Base-by-base conservation (phyloP, 2,329 filamentous ascomycete genomes). In the Alternaria solani region DNA sequence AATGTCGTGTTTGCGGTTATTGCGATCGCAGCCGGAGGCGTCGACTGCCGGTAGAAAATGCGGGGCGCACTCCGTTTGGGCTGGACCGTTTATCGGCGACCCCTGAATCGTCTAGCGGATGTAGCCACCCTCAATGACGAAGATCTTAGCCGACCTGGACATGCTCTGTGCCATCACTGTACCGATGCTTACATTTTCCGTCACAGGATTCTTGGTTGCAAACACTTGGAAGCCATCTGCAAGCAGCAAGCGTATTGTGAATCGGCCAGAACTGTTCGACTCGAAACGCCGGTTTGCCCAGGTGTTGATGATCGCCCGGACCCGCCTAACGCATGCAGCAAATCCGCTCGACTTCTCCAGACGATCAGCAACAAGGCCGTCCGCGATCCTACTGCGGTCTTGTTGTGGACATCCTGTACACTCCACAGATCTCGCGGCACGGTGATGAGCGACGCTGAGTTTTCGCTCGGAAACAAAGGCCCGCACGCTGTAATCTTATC, bases 291-390 rank as follows among this genome's bases (percentile, higher is more conserved):
- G 32, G 20, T 14, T 26, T 25, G 20, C 18, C 38, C 9, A 23
- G 9, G 23, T 41, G 38, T 14, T 20, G 16, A 36, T 38, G 46
- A 49, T 49, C 32, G 30, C 32, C 46, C 8, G 32, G 46, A 25
- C 32, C 46, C 46, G 20, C 25, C 46, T 49, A 38, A 49, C 46
- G 46, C 46, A 38, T n/a, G 46, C 26, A 30, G 46, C 20, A 18
- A 38, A 49, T 49, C 46, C 11, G 9, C 32, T 18, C 32, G 20
- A 49, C 32, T 16, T n/a, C 46, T 49, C 34, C 32, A 23, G 23
- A 25, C 46, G 46, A 49, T 38, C 46, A 38, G 46, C 30, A 2
- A 49, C 46, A 49, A 26, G 46, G 46, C 46, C 32, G n/a, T 49
- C 5, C 16, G 25, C 46, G 9, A 36, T 38, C 16, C 32, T 25